Evolutionary conservation across 331 rosid genomes (phyloP), one percentile per base, ranked within the genome.

Genomic region (Dryas integrifolia): DNA sequence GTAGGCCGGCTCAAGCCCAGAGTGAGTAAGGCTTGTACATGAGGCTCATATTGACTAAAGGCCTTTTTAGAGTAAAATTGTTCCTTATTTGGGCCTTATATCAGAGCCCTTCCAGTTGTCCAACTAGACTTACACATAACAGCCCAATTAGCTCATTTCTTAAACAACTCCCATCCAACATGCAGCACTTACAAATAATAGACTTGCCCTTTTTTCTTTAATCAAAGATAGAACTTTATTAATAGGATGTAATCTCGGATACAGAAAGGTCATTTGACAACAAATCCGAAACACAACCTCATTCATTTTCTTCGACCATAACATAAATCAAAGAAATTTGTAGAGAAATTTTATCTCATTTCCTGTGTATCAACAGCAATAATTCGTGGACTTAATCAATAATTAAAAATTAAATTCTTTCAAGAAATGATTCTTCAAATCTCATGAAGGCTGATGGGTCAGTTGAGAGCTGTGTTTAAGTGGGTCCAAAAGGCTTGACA

Each of bases 401-500:
- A 24, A 26, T 26, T 24, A 57, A 4, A 57, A 24, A 26, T 26
- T 24, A 57, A 4, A 57, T 21, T 57, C 62, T 57, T 3, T 57
- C 24, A 26, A 26, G 35, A 30, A 30, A 30, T 30, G 35, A 52
- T n/a, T 52, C n/a, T 8, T 52, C 58, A 15, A 15, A 15, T n/a
- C 15, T n/a, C 4, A 52, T 6, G 18, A n/a, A n/a, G 26, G 5
- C 1, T 51, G 24, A 51, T 51, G 38, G 26, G 40, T 9, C 12
- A 18, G 12, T 57, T 57, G 14, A 4, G 61, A 57, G 40, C n/a
- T n/a, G 7, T 2, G 58, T 52, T 52, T n/a, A 52, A 24, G 62
- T 24, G 62, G 61, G 4, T 57, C 62, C 39, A 52, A 24, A 57
- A 24, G 62, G 62, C 62, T 57, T 57, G 62, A 26, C 62, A 10